Evolutionary conservation across 768 basidiomycete species (phyloP).

Genomic region (Chalciporus chontae): DNA sequence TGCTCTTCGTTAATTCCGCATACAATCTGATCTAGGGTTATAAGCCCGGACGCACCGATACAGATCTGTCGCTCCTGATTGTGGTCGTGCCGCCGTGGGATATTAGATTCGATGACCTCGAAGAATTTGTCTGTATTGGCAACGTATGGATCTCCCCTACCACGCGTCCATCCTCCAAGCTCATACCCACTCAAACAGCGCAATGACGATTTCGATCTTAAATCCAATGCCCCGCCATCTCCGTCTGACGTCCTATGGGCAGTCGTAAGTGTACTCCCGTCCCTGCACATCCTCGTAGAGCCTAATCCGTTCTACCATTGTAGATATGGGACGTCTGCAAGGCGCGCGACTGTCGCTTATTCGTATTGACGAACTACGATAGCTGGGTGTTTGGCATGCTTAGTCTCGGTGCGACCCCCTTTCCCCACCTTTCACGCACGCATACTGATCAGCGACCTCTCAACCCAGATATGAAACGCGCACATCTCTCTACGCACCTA

Average conservation of each 20-base stretch:
- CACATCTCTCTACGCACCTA: conserved; percentile 7
- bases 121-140: conserved; percentile 1
- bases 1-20: not conserved
- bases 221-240: not conserved
- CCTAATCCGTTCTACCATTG: not conserved
- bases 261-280: conserved; percentile 3
- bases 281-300: not conserved
- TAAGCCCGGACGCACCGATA: not conserved
- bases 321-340: conserved; percentile 18
- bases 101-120: conserved; percentile 2
- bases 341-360: conserved; percentile 8
- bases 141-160: conserved; percentile 1
- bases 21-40: not conserved
- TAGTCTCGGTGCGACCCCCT: conserved; percentile 4
- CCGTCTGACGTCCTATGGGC: conserved; percentile 11
- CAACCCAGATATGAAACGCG: conserved; percentile 7
- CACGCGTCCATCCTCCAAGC: not conserved
- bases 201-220: conserved; percentile 4
- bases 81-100: conserved; percentile 2
- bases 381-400: conserved; percentile 15
- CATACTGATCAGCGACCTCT: not conserved
- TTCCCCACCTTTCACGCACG: not conserved
- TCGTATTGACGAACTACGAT: conserved; percentile 16
- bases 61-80: not conserved
- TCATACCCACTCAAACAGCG: not conserved